A percentile compares a stretch with the other conserved stretches of the same genome.
phyloP scores from a whole-genome alignment of 176 grass and related monocot species.

The Sorghum bicolor region DNA sequence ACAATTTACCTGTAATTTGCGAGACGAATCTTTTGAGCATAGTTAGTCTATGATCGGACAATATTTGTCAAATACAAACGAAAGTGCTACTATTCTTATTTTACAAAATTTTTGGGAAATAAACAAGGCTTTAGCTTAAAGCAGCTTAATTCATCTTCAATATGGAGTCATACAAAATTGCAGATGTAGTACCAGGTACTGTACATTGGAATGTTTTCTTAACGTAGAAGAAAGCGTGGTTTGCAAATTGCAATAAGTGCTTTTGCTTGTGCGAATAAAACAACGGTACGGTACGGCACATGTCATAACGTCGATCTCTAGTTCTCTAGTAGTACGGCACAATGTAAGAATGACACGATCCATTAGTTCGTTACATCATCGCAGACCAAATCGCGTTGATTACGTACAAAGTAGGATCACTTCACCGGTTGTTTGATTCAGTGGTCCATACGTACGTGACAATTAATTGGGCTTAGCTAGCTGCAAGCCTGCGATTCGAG shows the following conservation, averaged over 20 bases:
- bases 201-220: neutral
- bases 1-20: too few species aligned
- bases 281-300: neutral
- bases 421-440: neutral
- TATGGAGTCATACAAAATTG: neutral
- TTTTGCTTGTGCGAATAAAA: neutral
- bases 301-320: neutral
- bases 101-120: too few species aligned
- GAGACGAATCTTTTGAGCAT: too few species aligned
- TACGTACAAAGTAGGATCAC: neutral
- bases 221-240: conserved; percentile 16
- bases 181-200: neutral
- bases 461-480: neutral
- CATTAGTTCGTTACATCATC: neutral
- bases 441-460: neutral
- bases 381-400: neutral
- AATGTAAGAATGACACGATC: conserved; percentile 6
- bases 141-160: neutral
- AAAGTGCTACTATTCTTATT: too few species aligned
- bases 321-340: neutral
- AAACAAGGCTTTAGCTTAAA: too few species aligned
- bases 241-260: neutral
- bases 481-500: neutral
- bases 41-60: too few species aligned
- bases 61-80: too few species aligned